These are phyloP conservation scores for Nicotiana tomentosiformis DNA, from an alignment of 257 asterid species.

Conservation along the genomic window DNA sequence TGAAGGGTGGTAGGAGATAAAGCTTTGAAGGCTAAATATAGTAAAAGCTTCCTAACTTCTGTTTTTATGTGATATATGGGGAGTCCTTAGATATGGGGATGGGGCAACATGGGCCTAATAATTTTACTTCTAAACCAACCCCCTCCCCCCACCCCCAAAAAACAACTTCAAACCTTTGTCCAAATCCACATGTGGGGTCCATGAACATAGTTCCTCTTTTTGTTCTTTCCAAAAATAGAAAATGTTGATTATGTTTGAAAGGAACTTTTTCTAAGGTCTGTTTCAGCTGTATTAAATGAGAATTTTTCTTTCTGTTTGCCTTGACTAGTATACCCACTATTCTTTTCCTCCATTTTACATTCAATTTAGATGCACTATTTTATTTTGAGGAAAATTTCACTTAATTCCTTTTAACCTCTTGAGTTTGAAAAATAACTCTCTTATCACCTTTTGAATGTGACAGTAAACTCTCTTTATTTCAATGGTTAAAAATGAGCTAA, in stretches of 20 bases:
- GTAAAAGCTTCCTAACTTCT: background rate
- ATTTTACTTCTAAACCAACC: background rate
- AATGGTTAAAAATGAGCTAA: too few relatives aligned
- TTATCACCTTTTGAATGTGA: too few relatives aligned
- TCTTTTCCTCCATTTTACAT: background rate
- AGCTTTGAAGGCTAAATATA: background rate
- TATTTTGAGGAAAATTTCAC: background rate
- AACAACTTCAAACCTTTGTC: background rate
- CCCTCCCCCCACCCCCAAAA: background rate
- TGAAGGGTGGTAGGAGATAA: background rate
- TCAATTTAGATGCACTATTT: background rate
- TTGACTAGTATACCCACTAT: background rate
- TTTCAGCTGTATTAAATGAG: slow-evolving; percentile 10
- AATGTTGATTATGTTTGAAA: slow-evolving; percentile 8
- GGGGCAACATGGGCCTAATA: slow-evolving; percentile 12
- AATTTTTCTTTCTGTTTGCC: background rate
- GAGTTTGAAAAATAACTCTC: too few relatives aligned
- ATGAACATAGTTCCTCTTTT: background rate
- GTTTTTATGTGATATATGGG: background rate
- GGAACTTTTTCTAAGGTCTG: slow-evolving; percentile 8
- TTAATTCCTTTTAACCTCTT: too few relatives aligned
- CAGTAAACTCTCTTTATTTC: too few relatives aligned
- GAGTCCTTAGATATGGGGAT: slow-evolving; percentile 6
- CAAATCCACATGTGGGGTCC: slow-evolving; percentile 11
- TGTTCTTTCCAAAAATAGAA: slow-evolving; percentile 16